A percentile compares a stretch with the other conserved stretches of the same genome.
Conservation (phyloP, 2,329 filamentous ascomycete genomes). For the Colletotrichum phormii region DNA sequence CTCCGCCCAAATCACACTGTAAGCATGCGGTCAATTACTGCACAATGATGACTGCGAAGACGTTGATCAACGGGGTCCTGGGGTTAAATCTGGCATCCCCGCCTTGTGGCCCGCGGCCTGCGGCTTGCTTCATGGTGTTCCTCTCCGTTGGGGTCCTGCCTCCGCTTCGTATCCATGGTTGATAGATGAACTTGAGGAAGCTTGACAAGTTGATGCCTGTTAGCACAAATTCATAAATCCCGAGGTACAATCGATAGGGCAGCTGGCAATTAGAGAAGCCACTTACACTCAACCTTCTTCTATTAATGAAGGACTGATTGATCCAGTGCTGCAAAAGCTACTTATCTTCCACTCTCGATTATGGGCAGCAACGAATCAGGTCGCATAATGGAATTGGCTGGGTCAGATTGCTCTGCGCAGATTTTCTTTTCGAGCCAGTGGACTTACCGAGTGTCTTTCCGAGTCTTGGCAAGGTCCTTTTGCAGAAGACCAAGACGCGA, state of each 20-base stretch:
- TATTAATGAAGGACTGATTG: not conserved
- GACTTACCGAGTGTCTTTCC: not conserved
- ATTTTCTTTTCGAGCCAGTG: conserved; percentile 2
- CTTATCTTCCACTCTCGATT: not conserved
- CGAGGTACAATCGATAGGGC: not conserved
- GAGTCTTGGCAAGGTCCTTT: conserved; percentile 7
- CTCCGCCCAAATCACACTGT: not conserved
- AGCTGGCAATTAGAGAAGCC: not conserved
- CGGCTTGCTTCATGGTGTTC: not conserved
- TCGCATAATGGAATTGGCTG: not conserved
- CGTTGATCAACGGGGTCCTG: not conserved
- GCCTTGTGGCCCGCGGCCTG: not conserved
- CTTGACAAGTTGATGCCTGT: not conserved
- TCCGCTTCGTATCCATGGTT: not conserved
- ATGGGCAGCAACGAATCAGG: not conserved
- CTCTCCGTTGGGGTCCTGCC: not conserved
- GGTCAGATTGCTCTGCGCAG: not conserved
- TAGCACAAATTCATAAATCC: not conserved
- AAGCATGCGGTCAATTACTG: conserved; percentile 5
- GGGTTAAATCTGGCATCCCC: not conserved
- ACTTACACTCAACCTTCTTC: not conserved
- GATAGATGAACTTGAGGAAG: not conserved
- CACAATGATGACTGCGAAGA: conserved; percentile 23
- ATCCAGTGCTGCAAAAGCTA: not conserved
- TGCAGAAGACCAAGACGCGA: conserved; percentile 8